Base-by-base conservation (phyloP, 805 yeast genomes). In the Wickerhamiella hasegawae region DNA sequence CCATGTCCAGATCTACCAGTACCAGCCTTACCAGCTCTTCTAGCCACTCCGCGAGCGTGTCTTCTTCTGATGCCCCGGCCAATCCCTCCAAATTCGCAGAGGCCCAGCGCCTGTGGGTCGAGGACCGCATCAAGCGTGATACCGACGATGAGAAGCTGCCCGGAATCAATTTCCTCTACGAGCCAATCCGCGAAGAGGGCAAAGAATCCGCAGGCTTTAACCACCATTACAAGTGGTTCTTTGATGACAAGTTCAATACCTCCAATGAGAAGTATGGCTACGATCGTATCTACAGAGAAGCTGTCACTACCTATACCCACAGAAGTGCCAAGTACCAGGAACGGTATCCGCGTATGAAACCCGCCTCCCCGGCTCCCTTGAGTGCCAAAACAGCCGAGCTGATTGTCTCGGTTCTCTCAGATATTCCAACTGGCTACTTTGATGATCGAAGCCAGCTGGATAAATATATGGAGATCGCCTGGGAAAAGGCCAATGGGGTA, bases 171-270 rank as follows among this genome's bases (percentile, higher is more conserved):
- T 12, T 9, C 9, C 25, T 22, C 25, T 12, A 22, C 25, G 11
- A n/a, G n/a, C n/a, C 30, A 30, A 27, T 2, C 43, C 45, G 22
- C n/a, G n/a, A n/a, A n/a, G n/a, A n/a, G n/a, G n/a, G n/a, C n/a
- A n/a, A 6, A 5, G 28, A 25, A 25, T 25, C 28, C 14, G 14
- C 11, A 6, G 14, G 14, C 5, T 25, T 25, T 12, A 25, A n/a
- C 5, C 6, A 12, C 5, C 28, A 25, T 16, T 51, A 40, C 31
- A 37, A 33, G 19, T 52, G 56, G 56, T 45, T 52, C 37, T 52
- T 52, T 30, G 52, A 51, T 33, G 51, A 48, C 32, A 26, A 31
- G 8, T 41, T 35, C 30, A 35, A 34, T 18, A 42, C 47, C 14
- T 41, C 43, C 17, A 42, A 34, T 24, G 42, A 47, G 5, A 43